Conservation (phyloP, 768 basidiomycete species). For the Lactarius psammicola region DNA sequence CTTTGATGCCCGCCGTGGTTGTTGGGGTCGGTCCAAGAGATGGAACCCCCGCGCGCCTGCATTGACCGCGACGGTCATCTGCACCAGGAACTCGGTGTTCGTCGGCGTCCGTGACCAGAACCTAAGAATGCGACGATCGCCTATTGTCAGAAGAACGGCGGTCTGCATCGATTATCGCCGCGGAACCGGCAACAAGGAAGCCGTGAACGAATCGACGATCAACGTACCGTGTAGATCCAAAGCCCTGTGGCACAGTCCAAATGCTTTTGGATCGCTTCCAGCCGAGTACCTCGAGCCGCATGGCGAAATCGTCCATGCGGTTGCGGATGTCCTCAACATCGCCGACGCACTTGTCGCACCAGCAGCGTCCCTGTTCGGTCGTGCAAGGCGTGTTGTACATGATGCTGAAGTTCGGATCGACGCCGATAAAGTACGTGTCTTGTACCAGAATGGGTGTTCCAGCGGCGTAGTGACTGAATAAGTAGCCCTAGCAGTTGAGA, state of each 20-base stretch:
- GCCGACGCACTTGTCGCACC: too few species aligned
- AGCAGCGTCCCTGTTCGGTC: constrained; percentile 61
- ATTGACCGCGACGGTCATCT: too few species aligned
- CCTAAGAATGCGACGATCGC: constrained; percentile 34
- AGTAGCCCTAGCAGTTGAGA: constrained; percentile 58
- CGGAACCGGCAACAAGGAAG: background rate
- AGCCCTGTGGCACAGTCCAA: constrained; percentile 81
- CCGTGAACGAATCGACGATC: constrained; percentile 16
- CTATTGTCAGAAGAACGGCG: too few species aligned
- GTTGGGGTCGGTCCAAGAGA: constrained; percentile 47
- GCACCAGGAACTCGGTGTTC: constrained; percentile 67
- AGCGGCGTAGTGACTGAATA: constrained; percentile 54
- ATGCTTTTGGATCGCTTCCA: too few species aligned
- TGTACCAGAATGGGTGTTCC: constrained; percentile 74
- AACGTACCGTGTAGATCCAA: constrained; percentile 49
- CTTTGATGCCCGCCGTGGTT: constrained; percentile 41
- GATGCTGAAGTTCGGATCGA: constrained; percentile 62
- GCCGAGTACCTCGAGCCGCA: too few species aligned
- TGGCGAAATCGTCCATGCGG: too few species aligned
- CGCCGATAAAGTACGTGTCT: constrained; percentile 55
- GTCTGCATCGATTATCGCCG: too few species aligned
- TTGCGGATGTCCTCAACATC: too few species aligned
- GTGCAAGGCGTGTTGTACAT: constrained; percentile 65
- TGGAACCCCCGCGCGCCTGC: constrained; percentile 54
- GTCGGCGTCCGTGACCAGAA: constrained; percentile 66